Evolutionary conservation across 768 basidiomycete species (phyloP).

Genomic region (Peribolospora kevripleyi): DNA sequence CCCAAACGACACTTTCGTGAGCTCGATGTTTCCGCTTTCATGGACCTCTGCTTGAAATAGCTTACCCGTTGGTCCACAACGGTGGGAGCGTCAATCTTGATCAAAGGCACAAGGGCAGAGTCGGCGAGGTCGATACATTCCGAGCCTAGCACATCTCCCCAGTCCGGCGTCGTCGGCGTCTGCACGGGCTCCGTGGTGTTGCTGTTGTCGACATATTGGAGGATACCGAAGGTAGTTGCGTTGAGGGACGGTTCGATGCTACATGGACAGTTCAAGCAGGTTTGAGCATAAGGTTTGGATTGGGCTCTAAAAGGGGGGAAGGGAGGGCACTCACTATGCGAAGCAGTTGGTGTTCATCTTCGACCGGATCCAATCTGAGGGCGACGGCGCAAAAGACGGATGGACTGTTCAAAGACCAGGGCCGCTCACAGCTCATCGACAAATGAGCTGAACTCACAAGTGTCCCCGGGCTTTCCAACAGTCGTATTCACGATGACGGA

Average conservation of each 20-base stretch:
- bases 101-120: background rate
- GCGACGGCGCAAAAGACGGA: too few species aligned
- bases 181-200: background rate
- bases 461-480: conserved; percentile 8
- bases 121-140: conserved; percentile 2
- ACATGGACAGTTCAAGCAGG: background rate
- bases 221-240: background rate
- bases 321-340: too few species aligned
- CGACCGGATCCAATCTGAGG: background rate
- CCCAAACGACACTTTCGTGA: too few species aligned
- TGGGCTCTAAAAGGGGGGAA: too few species aligned
- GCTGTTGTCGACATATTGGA: background rate
- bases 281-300: background rate
- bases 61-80: too few species aligned
- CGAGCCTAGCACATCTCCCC: background rate
- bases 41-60: too few species aligned
- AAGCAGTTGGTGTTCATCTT: conserved; percentile 1
- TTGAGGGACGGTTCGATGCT: background rate
- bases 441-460: too few species aligned
- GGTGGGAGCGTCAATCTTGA: too few species aligned
- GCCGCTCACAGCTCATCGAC: too few species aligned
- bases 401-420: too few species aligned
- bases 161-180: background rate
- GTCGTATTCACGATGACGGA: conserved; percentile 12
- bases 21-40: too few species aligned